A percentile compares a stretch with the other conserved stretches of the same genome.
Conservation (phyloP, 1,284 basidiomycete species). For the Quambalaria eucalypti region DNA sequence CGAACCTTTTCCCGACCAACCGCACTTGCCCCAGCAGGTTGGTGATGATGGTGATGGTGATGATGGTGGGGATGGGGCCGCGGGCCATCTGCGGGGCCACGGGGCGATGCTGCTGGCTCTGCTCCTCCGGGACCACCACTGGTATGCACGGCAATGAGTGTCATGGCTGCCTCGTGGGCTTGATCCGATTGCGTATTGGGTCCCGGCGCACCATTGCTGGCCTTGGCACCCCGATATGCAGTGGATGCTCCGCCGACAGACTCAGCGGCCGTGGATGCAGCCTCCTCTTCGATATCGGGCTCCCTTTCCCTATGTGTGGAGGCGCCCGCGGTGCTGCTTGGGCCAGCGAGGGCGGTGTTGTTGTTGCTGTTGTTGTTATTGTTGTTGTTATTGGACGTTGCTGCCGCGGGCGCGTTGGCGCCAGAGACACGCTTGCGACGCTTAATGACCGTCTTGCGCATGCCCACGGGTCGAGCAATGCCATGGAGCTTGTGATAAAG, state of each 20-base stretch:
- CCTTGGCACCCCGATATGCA: neutral
- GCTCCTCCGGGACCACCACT: slow-evolving; percentile 9
- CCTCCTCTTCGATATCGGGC: neutral
- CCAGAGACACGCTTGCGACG: slow-evolving; percentile 85
- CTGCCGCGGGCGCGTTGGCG: neutral
- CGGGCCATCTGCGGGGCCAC: neutral
- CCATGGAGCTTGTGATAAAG: slow-evolving; percentile 97
- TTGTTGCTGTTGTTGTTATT: neutral
- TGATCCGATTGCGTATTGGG: neutral
- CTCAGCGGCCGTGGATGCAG: neutral
- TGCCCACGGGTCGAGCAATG: slow-evolving; percentile 87
- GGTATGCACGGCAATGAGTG: slow-evolving; percentile 34
- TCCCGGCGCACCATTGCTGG: neutral
- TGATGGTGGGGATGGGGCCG: no score
- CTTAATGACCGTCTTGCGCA: slow-evolving; percentile 99
- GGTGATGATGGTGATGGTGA: no score
- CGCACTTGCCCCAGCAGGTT: neutral
- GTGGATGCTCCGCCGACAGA: neutral
- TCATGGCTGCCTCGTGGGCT: slow-evolving; percentile 36
- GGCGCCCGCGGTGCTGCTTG: neutral
- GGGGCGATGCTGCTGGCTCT: neutral
- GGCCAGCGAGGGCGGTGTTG: neutral
- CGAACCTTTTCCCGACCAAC: neutral
- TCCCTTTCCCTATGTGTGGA: neutral
- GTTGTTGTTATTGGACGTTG: neutral